A percentile compares a stretch with the other conserved stretches of the same genome.
These are phyloP conservation scores for Cyanidium caldarium DNA, from an alignment of 23 red algal genomes.

Conservation along the genomic window DNA sequence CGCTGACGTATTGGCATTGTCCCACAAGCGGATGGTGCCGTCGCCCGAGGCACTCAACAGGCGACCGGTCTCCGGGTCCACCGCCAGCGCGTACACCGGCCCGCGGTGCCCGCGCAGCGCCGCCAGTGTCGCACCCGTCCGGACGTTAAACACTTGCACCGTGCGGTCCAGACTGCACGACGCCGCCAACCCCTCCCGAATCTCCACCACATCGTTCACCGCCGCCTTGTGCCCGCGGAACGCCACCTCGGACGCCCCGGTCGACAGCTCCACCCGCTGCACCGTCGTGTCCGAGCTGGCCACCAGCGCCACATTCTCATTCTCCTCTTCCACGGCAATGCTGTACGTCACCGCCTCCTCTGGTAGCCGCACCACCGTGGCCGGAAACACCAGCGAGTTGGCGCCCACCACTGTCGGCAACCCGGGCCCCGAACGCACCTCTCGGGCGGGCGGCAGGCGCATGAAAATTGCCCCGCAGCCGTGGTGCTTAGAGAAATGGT, in stretches of 20 bases:
- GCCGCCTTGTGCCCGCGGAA: neutral
- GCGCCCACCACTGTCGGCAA: neutral
- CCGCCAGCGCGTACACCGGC: neutral
- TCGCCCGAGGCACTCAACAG: neutral
- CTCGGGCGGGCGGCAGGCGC: no score
- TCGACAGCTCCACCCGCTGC: neutral
- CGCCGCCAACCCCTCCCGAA: neutral
- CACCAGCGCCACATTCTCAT: neutral
- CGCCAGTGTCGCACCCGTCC: neutral
- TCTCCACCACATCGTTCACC: neutral
- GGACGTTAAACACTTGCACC: neutral
- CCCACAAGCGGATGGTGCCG: neutral
- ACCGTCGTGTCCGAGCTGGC: neutral
- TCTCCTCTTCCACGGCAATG: neutral
- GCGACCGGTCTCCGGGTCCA: neutral
- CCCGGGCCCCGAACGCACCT: neutral
- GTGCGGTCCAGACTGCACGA: constrained; percentile 1
- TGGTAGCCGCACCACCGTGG: neutral
- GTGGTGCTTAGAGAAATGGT: no score
- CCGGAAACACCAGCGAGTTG: neutral
- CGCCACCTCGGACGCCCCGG: neutral
- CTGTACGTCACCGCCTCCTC: neutral
- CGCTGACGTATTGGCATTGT: neutral
- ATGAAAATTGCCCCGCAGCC: no score
- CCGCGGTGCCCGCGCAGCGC: neutral